Evolutionary conservation across 2,329 filamentous ascomycete genomes (phyloP), one percentile per base, ranked within the genome.

Genomic region (Zymoseptoria pseudotritici): DNA sequence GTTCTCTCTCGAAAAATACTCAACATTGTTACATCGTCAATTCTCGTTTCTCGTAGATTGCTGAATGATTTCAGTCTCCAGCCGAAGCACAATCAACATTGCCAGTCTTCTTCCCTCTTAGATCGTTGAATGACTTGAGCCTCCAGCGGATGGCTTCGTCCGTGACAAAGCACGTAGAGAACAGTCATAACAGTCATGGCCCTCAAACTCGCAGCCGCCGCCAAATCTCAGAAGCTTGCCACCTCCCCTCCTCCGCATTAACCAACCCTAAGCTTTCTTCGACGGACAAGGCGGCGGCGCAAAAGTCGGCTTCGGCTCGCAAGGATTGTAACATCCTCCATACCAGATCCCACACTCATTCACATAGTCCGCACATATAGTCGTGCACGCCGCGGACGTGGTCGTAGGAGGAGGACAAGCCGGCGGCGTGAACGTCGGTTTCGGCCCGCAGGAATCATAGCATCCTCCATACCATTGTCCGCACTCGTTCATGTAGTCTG

Each of bases 271-370:
- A 21, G 2, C 31, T 10, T 26, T 7, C 6, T 21, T 54, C 8
- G 24, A 11, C 22, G 53, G 52, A 22, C 58, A 59, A 17, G 54
- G 49, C n/a, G 58, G 58, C 13, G 53, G 46, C n/a, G 54, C 53
- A 50, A 59, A 59, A 1, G 24, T 21, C 6, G 58, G 58, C 20
- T 20, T 51, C 13, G 52, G 52, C 24, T 24, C n/a, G 51, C 57
- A 58, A 21, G 31, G 17, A 9, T n/a, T 11, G 13, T 54, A 49
- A 51, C 57, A 58, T 3, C 57, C 57, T 19, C 57, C 57, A 20
- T 58, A 58, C 57, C 24, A 46, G 2, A 53, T 29, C 13, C 51
- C 50, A 24, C 57, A 58, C 13, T 36, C 20, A 13, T 58, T 58
- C 4, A 58, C 54, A n/a, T 55, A 54, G 17, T 58, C 57, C 17